These are phyloP conservation scores for Simmondsia chinensis DNA, from an alignment of 148 eudicot species.

Conservation along the genomic window DNA sequence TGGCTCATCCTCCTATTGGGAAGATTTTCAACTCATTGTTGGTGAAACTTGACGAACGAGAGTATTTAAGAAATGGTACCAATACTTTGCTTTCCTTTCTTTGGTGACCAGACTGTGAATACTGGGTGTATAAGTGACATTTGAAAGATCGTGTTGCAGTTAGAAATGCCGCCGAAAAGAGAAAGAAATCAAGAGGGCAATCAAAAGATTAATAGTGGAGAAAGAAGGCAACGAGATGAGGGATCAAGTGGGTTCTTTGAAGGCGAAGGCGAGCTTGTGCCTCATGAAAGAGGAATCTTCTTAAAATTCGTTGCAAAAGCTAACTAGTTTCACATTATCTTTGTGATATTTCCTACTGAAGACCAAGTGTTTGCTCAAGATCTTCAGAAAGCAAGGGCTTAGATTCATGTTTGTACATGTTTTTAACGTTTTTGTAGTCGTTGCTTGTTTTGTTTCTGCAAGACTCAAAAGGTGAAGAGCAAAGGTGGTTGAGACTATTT, in stretches of 20 bases:
- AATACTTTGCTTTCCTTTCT: conserved; percentile 46
- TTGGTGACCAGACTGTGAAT: conserved; percentile 31
- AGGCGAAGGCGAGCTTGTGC: conserved; percentile 9
- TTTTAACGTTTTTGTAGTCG: too few species aligned
- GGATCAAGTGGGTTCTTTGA: conserved; percentile 7
- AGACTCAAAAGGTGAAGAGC: too few species aligned
- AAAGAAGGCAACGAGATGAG: conserved; percentile 19
- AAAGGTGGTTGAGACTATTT: too few species aligned
- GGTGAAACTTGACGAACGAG: conserved; percentile 62
- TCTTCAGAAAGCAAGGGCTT: too few species aligned
- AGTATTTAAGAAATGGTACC: conserved; percentile 57
- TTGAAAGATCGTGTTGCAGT: conserved; percentile 35
- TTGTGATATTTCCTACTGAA: too few species aligned
- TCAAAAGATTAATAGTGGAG: conserved; percentile 18
- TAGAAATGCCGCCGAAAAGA: conserved; percentile 20
- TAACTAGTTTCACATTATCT: too few species aligned
- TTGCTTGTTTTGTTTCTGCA: too few species aligned
- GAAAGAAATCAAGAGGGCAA: conserved; percentile 9
- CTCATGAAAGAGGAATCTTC: conserved; percentile 19
- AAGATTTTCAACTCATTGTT: conserved; percentile 45
- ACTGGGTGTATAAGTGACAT: conserved; percentile 33
- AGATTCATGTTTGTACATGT: too few species aligned
- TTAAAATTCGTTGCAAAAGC: background rate
- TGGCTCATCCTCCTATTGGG: conserved; percentile 45
- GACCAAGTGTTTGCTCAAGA: too few species aligned